A percentile compares a stretch with the other conserved stretches of the same genome.
phyloP scores from a whole-genome alignment of 2,329 filamentous ascomycete genomes.

The Sporothrix schenckii region DNA sequence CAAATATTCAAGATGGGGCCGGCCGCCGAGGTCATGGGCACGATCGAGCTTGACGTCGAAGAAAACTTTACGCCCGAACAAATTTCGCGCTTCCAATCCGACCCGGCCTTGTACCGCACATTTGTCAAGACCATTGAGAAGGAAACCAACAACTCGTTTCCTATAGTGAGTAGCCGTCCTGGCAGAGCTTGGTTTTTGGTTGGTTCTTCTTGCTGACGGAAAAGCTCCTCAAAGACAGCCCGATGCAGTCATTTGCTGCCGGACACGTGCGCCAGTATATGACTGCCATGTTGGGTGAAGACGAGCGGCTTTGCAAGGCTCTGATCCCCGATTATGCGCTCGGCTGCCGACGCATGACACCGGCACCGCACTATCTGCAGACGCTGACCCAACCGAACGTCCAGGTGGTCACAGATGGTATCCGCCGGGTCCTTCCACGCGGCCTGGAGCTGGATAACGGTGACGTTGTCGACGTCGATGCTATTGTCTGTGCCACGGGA shows the following conservation, averaged over 20 bases:
- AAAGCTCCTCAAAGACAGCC: conserved; percentile 48
- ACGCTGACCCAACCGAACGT: conserved; percentile 53
- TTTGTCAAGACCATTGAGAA: conserved; percentile 54
- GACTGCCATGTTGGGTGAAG: conserved; percentile 51
- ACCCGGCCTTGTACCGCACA: conserved; percentile 51
- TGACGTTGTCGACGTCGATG: conserved; percentile 56
- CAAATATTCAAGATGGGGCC: conserved; percentile 47
- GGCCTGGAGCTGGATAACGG: conserved; percentile 54
- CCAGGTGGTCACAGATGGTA: conserved; percentile 51
- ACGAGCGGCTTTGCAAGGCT: conserved; percentile 54
- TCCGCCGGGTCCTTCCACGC: conserved; percentile 52
- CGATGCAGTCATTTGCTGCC: conserved; percentile 48
- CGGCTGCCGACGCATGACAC: conserved; percentile 55
- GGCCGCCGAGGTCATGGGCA: conserved; percentile 44
- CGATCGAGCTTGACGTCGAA: conserved; percentile 48
- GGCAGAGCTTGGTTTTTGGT: background rate
- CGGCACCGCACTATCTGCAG: conserved; percentile 54
- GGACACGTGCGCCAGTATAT: conserved; percentile 52
- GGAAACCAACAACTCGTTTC: conserved; percentile 50
- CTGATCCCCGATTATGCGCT: conserved; percentile 56
- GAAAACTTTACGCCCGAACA: conserved; percentile 51
- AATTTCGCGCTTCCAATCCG: conserved; percentile 52
- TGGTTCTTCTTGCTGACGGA: background rate
- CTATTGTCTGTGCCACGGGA: conserved; percentile 61
- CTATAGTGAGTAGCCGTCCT: conserved; percentile 43